These are phyloP conservation scores for Fusarium palustre DNA, from an alignment of 2,329 filamentous ascomycete genomes.

Conservation along the genomic window DNA sequence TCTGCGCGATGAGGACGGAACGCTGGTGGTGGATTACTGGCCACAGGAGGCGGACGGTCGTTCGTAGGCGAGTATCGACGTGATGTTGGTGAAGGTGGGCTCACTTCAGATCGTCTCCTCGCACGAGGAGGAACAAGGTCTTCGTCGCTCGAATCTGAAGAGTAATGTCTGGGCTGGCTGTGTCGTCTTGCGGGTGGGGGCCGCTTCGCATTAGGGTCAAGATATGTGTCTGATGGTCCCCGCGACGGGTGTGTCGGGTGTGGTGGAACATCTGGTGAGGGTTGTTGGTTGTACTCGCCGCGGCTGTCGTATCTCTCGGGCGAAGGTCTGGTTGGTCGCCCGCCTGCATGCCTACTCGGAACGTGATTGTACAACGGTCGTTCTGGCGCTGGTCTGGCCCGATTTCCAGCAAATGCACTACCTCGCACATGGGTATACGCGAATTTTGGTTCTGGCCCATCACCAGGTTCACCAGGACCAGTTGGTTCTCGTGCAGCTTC, in stretches of 20 bases:
- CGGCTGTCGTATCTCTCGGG: slow-evolving; percentile 53
- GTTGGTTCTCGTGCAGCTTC: slow-evolving; percentile 30
- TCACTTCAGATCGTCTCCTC: slow-evolving; percentile 45
- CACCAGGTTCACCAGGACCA: slow-evolving; percentile 49
- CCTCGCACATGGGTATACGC: slow-evolving; percentile 52
- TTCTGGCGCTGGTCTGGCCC: slow-evolving; percentile 48
- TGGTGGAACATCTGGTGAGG: slow-evolving; percentile 47
- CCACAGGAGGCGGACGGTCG: slow-evolving; percentile 47
- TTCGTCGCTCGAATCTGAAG: slow-evolving; percentile 58
- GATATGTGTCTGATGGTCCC: slow-evolving; percentile 47
- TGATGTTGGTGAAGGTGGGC: slow-evolving; percentile 46
- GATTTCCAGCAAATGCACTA: slow-evolving; percentile 48
- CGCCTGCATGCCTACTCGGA: slow-evolving; percentile 52
- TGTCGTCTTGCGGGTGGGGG: slow-evolving; percentile 57
- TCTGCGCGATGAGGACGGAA: slow-evolving; percentile 53
- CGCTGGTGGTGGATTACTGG: slow-evolving; percentile 39
- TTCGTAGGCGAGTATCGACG: slow-evolving; percentile 52
- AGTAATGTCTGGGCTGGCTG: slow-evolving; percentile 61
- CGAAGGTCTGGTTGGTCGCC: slow-evolving; percentile 50
- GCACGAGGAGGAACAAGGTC: slow-evolving; percentile 49
- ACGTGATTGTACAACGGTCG: slow-evolving; percentile 58
- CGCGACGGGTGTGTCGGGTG: slow-evolving; percentile 46
- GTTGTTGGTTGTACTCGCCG: slow-evolving; percentile 58
- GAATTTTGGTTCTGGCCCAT: slow-evolving; percentile 51
- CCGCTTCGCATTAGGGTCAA: slow-evolving; percentile 52